Evolutionary conservation across 768 basidiomycete genomes (phyloP).

Genomic region (Podaxis carcinomalis): DNA sequence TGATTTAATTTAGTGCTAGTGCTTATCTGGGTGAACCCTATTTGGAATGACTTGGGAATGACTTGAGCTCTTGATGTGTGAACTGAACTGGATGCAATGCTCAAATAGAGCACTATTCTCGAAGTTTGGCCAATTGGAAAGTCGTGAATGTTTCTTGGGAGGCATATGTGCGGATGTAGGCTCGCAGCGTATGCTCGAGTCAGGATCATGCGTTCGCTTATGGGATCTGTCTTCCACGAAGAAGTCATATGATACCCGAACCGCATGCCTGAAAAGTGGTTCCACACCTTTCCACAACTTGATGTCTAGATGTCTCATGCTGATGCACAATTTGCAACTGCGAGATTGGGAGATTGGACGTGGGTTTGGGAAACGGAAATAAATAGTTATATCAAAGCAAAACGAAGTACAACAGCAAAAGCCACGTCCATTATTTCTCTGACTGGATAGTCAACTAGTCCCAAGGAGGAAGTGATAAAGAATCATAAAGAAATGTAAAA

Average conservation of each 20-base stretch:
- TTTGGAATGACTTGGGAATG: not conserved
- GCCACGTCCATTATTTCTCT: not conserved
- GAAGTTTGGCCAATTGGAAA: not conserved
- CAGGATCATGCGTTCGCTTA: not conserved
- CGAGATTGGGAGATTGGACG: not conserved
- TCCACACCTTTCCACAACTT: not conserved
- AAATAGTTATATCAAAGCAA: conserved; percentile 10
- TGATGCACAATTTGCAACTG: not conserved
- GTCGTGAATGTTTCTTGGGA: too few relatives aligned
- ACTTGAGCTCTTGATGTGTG: not conserved
- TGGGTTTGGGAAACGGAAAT: not conserved
- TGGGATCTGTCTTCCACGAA: not conserved
- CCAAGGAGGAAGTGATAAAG: conserved; percentile 5
- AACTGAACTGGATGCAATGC: not conserved
- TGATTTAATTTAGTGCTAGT: not conserved
- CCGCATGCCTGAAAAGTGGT: not conserved
- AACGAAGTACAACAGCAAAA: not conserved
- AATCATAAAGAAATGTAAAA: conserved; percentile 1
- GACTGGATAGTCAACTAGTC: not conserved
- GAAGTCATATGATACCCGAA: not conserved
- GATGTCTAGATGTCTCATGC: not conserved
- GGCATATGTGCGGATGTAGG: too few relatives aligned
- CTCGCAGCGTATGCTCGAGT: not conserved
- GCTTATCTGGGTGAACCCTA: not conserved
- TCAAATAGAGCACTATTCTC: not conserved